phyloP scores from a whole-genome alignment of 2,329 filamentous ascomycete genomes.

The Botrytis elliptica region DNA sequence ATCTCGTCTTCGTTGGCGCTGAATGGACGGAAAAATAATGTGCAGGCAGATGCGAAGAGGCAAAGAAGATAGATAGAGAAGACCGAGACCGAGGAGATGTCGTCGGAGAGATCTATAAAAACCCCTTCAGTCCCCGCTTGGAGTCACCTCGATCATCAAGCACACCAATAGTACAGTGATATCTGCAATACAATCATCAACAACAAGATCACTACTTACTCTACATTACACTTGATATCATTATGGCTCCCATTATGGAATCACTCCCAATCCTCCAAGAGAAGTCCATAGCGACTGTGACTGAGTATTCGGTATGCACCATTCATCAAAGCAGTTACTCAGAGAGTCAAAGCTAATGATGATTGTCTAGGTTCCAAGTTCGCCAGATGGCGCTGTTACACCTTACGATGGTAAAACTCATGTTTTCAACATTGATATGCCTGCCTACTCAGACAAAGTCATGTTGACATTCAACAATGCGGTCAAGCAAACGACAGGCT shows the following conservation, averaged over 20 bases:
- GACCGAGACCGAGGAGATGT: neutral
- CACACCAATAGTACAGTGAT: neutral
- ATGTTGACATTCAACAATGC: conserved; percentile 13
- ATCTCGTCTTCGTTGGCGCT: neutral
- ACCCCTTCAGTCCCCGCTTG: neutral
- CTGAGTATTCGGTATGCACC: conserved; percentile 7
- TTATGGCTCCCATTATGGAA: conserved; percentile 17
- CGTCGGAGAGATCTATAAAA: conserved; percentile 11
- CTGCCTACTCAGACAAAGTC: conserved; percentile 17
- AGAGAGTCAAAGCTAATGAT: conserved; percentile 4
- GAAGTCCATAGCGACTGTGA: neutral
- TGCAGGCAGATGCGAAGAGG: neutral
- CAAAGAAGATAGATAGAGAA: neutral
- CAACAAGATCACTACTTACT: conserved; percentile 6
- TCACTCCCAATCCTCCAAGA: conserved; percentile 8
- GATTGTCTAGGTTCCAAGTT: neutral
- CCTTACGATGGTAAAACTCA: conserved; percentile 13
- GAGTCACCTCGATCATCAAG: conserved; percentile 3
- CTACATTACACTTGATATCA: conserved; percentile 6
- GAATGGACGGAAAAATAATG: conserved; percentile 15
- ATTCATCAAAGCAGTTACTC: neutral
- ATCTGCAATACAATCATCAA: conserved; percentile 9
- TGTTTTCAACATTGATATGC: conserved; percentile 15
- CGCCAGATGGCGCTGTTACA: neutral
- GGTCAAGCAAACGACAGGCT: conserved; percentile 7